phyloP scores from a whole-genome alignment of 305 asterid species.

The Solanum aculeatissimum region DNA sequence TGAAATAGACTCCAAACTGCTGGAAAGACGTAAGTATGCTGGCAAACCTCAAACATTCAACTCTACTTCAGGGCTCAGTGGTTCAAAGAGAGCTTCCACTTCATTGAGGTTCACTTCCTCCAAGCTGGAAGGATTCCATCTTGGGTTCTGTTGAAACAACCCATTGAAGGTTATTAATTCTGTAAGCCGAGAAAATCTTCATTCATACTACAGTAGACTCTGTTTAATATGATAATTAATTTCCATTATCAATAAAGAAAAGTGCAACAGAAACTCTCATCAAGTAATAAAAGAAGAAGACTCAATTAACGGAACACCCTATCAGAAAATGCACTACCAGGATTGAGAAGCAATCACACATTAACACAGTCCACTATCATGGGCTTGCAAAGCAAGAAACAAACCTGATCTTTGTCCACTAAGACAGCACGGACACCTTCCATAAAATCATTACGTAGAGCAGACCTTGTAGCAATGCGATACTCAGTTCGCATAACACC shows the following conservation, averaged over 20 bases:
- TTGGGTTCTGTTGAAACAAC: slow-evolving; percentile 53
- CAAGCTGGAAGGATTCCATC: slow-evolving; percentile 75
- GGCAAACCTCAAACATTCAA: slow-evolving; percentile 34
- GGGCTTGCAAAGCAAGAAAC: slow-evolving; percentile 8
- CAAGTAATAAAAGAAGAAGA: not conserved
- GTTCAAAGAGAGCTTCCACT: slow-evolving; percentile 65
- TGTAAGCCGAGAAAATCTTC: not conserved
- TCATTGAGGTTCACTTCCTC: slow-evolving; percentile 55
- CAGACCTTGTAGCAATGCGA: slow-evolving; percentile 73
- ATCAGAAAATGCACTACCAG: not conserved
- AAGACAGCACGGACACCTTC: slow-evolving; percentile 97
- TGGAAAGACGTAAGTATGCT: not conserved
- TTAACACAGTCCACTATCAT: not conserved
- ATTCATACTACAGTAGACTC: not conserved
- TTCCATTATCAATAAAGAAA: not conserved
- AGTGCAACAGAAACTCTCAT: not conserved
- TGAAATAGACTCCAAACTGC: not conserved
- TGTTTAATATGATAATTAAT: not conserved
- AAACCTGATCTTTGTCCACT: slow-evolving; percentile 95
- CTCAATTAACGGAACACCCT: not conserved
- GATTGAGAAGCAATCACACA: not conserved
- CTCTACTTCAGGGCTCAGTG: slow-evolving; percentile 48
- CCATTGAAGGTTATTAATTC: not conserved
- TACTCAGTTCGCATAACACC: slow-evolving; percentile 91
- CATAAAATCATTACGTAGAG: slow-evolving; percentile 67